These are phyloP conservation scores for Pinus tabuliformis DNA, from an alignment of 75 land plant genomes.

Conservation along the genomic window DNA sequence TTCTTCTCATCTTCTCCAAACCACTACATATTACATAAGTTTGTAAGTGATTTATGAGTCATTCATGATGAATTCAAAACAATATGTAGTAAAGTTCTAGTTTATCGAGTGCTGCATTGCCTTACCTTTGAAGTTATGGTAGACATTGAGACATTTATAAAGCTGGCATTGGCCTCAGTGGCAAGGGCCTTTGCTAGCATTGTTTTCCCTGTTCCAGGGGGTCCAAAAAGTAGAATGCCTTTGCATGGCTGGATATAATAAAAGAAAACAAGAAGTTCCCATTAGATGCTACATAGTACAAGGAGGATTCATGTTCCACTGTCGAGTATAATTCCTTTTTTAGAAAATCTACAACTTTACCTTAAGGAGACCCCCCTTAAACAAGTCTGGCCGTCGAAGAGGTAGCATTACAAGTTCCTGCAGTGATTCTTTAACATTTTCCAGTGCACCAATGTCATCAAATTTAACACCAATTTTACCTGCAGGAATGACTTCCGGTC, in stretches of 20 bases:
- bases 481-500: conserved; percentile 90
- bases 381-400: conserved; percentile 79
- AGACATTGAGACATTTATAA: conserved; percentile 93
- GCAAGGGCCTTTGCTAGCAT: conserved; percentile 97
- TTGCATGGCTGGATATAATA: conserved; percentile 57
- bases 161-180: conserved; percentile 90
- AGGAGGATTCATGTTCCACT: neutral
- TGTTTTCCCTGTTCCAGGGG: conserved; percentile 94
- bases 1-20: conserved; percentile 97
- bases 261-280: neutral
- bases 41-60: too few species aligned
- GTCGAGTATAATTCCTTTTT: neutral
- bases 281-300: neutral
- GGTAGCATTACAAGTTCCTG: conserved; percentile 93
- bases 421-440: conserved; percentile 78
- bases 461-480: conserved; percentile 77
- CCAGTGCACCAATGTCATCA: conserved; percentile 81
- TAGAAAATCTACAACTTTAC: conserved; percentile 6
- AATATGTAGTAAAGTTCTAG: neutral
- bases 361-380: conserved; percentile 81
- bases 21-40: conserved; percentile 31
- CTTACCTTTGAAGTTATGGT: conserved; percentile 83
- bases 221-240: conserved; percentile 88
- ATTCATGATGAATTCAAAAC: neutral
- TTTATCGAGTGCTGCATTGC: neutral